Evolutionary conservation across 805 yeast genomes (phyloP).

Genomic region (Saccharomycopsis sp.): DNA sequence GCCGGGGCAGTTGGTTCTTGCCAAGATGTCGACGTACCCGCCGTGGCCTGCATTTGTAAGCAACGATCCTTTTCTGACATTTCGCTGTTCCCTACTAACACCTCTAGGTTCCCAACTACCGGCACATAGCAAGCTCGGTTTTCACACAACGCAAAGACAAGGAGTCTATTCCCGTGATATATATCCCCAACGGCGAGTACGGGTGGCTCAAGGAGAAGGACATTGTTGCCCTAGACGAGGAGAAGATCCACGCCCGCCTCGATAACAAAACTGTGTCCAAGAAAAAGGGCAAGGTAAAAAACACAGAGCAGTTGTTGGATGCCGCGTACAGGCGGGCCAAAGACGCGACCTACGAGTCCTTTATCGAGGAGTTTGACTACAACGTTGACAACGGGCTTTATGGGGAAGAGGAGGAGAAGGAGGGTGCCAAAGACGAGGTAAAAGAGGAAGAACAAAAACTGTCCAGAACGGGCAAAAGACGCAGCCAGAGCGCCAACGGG

Average conservation of each 20-base stretch:
- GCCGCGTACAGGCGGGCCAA: conserved; percentile 5
- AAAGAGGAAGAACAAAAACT: neutral
- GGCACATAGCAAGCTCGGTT: conserved; percentile 6
- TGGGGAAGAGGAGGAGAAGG: conserved; percentile 4
- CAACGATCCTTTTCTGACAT: too few species aligned
- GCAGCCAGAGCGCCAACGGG: neutral
- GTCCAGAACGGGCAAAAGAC: neutral
- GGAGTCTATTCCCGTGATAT: conserved; percentile 13
- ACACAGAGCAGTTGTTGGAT: conserved; percentile 7
- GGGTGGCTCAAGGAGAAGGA: conserved; percentile 18
- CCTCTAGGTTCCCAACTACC: conserved; percentile 14
- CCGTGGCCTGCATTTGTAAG: conserved; percentile 22
- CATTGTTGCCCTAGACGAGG: conserved; percentile 7
- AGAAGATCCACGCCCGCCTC: conserved; percentile 5
- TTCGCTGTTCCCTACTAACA: conserved; percentile 14
- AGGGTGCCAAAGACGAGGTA: conserved; percentile 3
- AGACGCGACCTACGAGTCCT: conserved; percentile 5
- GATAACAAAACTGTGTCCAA: neutral
- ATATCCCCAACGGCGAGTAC: conserved; percentile 11
- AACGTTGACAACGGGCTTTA: conserved; percentile 4
- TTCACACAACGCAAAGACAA: conserved; percentile 7
- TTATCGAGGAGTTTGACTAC: conserved; percentile 4
- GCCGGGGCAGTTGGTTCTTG: conserved; percentile 17
- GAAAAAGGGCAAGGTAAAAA: conserved; percentile 8
- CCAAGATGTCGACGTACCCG: conserved; percentile 16